Percentiles rank a stretch among this genome's conserved stretches.
Evolutionary conservation across 306 rosid genomes (phyloP).

Genomic region (Benincasa hispida): DNA sequence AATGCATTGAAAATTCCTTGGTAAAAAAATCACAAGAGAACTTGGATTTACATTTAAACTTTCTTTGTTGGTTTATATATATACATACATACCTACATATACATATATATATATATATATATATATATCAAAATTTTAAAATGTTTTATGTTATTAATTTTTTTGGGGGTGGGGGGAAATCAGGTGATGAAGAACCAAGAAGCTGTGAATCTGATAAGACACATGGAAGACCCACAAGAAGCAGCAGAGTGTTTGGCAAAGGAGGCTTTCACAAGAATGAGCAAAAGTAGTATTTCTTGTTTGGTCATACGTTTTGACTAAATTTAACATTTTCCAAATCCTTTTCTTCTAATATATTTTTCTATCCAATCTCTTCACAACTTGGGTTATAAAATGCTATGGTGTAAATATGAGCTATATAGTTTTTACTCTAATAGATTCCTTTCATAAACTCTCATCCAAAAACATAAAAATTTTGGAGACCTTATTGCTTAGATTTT

Average conservation of each 20-base stretch:
- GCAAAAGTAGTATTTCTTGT: constrained; percentile 69
- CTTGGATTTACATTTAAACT: too few species aligned
- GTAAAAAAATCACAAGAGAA: too few species aligned
- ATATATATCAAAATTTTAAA: too few species aligned
- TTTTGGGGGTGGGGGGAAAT: too few species aligned
- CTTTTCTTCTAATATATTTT: not conserved
- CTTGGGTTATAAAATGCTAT: not conserved
- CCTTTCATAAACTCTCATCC: not conserved
- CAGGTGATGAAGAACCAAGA: constrained; percentile 84
- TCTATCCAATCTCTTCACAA: not conserved
- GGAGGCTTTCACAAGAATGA: constrained; percentile 67
- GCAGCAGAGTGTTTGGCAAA: constrained; percentile 78
- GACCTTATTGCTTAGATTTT: not conserved
- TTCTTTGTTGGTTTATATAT: too few species aligned
- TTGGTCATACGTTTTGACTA: constrained; percentile 72
- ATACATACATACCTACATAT: too few species aligned
- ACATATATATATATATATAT: too few species aligned
- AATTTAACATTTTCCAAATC: not conserved
- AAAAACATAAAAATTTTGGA: not conserved
- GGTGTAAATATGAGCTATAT: not conserved
- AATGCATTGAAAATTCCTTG: too few species aligned
- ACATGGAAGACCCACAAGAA: constrained; percentile 62
- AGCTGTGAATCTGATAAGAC: constrained; percentile 70
- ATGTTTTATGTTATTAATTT: not conserved
- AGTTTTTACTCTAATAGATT: not conserved